Base-by-base conservation (phyloP, 73 alveolate genomes). In the Uronychia setigera region DNA sequence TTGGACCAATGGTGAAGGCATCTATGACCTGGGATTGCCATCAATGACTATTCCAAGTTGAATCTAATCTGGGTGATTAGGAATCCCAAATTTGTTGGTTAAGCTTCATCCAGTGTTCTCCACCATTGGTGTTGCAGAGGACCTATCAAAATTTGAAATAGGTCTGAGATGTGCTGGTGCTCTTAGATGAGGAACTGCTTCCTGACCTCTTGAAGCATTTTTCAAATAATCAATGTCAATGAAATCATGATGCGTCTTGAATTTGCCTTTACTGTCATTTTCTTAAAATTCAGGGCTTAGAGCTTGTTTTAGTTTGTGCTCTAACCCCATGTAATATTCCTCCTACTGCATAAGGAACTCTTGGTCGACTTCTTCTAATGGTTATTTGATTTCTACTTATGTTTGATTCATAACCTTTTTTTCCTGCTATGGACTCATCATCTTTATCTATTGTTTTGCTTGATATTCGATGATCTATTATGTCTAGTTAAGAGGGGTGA, bases 101-200 rank as follows among this genome's bases (percentile, higher is more conserved):
- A 46, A 19, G 67, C 67, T 46, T 46, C 67, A 11, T 19, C 19
- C 67, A 19, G 67, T 19, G n/a, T 19, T 19, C n/a, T 46, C 19
- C 67, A 46, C n/a, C 67, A 46, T 46, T 46, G 67, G 67, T 5
- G 67, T 46, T 46, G 67, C 67, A 46, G 67, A 46, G 67, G n/a
- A 11, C 5, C 67, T 5, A 19, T 46, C 67, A 46, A 46, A 46
- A 19, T 46, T 46, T 5, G 67, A 46, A 19, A 46, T 46, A 11
- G 67, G 67, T 46, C 67, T 46, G n/a, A 46, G 67, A 19, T 46
- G 67, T 11, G 67, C 67, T 46, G 67, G 67, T 11, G 67, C 67
- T 46, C 67, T 46, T 46, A 46, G 5, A 19, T 46, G 67, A 46
- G 67, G 67, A 5, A 46, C 67, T 11, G 67, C 67, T 19, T 46